These are phyloP conservation scores for Lycium barbarum DNA, from an alignment of 257 asterid genomes.

Conservation along the genomic window DNA sequence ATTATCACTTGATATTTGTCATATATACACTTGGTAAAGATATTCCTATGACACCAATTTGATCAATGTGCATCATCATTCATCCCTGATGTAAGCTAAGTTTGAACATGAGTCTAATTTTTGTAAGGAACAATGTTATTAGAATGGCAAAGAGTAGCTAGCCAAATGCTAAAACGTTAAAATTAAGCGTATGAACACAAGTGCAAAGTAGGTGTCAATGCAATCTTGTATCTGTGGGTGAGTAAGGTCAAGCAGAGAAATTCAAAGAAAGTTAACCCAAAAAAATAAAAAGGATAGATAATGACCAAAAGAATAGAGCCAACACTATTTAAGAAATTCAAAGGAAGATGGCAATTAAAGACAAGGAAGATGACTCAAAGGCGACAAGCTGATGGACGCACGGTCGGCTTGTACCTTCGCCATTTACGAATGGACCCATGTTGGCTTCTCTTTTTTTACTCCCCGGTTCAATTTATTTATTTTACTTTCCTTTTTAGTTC, in stretches of 20 bases:
- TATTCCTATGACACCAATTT: no score
- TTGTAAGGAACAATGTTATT: neutral
- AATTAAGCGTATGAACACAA: conserved; percentile 7
- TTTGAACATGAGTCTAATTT: neutral
- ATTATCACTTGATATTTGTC: no score
- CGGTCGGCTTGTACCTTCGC: conserved; percentile 48
- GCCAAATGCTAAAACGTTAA: neutral
- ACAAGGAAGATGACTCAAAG: conserved; percentile 21
- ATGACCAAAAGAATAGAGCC: conserved; percentile 6
- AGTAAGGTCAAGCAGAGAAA: neutral
- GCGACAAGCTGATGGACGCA: conserved; percentile 39
- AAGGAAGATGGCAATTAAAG: neutral
- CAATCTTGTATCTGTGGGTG: neutral
- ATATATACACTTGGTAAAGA: no score
- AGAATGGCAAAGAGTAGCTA: neutral
- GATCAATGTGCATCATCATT: no score
- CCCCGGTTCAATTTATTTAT: no score
- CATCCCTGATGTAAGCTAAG: neutral
- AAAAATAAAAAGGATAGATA: no score
- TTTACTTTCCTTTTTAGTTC: no score
- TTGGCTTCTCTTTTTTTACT: neutral
- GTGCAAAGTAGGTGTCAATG: neutral
- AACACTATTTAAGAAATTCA: neutral
- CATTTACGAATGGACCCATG: conserved; percentile 35
- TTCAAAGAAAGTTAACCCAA: neutral